A percentile compares a stretch with the other conserved stretches of the same genome.
phyloP scores from a whole-genome alignment of 768 basidiomycete genomes.

The Pleurotus ostreatus region DNA sequence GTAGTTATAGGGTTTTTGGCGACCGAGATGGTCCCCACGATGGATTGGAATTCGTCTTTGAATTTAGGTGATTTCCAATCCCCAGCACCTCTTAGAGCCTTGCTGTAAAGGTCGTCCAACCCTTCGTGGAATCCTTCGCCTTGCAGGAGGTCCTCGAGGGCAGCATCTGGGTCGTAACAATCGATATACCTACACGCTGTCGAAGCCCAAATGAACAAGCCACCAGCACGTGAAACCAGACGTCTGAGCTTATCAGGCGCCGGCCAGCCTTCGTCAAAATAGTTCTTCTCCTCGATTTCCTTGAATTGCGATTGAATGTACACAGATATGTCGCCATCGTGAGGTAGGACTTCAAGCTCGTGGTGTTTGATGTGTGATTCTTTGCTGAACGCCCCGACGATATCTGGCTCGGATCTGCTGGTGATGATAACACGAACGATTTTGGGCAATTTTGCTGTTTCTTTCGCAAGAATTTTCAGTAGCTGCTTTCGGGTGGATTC shows the following conservation, averaged over 20 bases:
- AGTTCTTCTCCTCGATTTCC: background rate
- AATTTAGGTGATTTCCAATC: conserved; percentile 3
- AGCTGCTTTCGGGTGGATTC: conserved; percentile 7
- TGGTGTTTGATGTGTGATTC: background rate
- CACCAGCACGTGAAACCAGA: conserved; percentile 10
- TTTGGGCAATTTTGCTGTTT: conserved; percentile 10
- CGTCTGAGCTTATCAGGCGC: conserved; percentile 6
- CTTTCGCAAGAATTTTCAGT: conserved; percentile 10
- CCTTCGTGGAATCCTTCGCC: conserved; percentile 3
- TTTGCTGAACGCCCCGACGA: conserved; percentile 5
- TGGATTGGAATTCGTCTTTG: background rate
- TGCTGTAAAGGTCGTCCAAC: conserved; percentile 8
- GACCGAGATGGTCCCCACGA: conserved; percentile 2
- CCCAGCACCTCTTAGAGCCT: conserved; percentile 1
- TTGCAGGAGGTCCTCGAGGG: conserved; percentile 1
- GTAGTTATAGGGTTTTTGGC: conserved; percentile 1
- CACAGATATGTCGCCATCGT: conserved; percentile 4
- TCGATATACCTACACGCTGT: conserved; percentile 18
- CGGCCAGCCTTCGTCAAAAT: conserved; percentile 12
- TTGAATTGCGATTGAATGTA: conserved; percentile 6
- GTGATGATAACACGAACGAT: conserved; percentile 17
- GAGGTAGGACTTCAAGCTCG: background rate
- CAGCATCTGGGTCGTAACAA: conserved; percentile 9
- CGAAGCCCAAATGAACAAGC: conserved; percentile 21
- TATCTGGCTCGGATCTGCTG: conserved; percentile 15